Conservation (phyloP, 73 alveolate genomes). For the Tetrahymena malaccensis region DNA sequence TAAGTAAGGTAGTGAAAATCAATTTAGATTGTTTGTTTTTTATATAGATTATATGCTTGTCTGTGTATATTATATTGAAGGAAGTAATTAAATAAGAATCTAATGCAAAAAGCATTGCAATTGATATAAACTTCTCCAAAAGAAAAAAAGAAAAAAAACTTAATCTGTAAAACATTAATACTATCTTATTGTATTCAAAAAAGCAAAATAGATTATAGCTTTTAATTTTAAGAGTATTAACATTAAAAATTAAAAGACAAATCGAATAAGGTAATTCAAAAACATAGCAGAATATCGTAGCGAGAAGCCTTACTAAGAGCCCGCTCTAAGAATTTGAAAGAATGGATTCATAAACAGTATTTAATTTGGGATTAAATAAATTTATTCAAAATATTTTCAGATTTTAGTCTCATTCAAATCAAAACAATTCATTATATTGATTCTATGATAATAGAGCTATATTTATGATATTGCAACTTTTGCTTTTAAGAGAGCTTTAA, state of each 20-base stretch:
- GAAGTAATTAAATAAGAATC: background rate
- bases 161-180: background rate
- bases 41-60: background rate
- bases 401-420: background rate
- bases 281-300: background rate
- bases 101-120: background rate
- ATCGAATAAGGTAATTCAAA: background rate
- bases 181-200: background rate
- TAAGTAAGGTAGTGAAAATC: background rate
- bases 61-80: background rate
- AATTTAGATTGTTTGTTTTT: background rate
- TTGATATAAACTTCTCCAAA: background rate
- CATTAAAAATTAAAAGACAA: background rate
- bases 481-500: background rate
- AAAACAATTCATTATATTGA: too few relatives aligned
- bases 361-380: background rate
- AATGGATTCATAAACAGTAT: background rate
- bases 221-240: background rate
- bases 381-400: background rate
- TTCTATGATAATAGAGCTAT: too few relatives aligned
- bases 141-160: background rate
- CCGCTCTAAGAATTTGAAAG: background rate
- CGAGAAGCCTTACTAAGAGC: background rate
- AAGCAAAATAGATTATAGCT: background rate
- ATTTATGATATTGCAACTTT: too few relatives aligned